These are phyloP conservation scores for Capsicum rhomboideum DNA, from an alignment of 257 asterid species.

Conservation along the genomic window DNA sequence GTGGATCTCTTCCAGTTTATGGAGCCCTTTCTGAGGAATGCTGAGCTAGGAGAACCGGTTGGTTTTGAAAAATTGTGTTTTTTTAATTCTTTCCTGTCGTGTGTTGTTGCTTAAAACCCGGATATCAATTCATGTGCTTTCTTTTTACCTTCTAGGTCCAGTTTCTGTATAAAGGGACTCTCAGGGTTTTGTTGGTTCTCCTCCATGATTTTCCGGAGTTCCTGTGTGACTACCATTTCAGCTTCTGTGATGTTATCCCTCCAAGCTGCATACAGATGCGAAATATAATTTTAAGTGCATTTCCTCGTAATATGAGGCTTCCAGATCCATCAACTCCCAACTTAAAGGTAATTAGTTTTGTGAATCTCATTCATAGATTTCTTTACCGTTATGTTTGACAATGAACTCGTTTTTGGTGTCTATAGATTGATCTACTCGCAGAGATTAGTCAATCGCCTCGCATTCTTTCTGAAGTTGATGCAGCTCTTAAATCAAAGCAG, in stretches of 20 bases:
- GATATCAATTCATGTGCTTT: not conserved
- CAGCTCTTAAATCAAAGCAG: constrained; percentile 73
- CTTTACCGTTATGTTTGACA: not conserved
- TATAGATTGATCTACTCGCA: constrained; percentile 80
- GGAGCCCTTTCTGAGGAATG: constrained; percentile 96
- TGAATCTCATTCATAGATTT: not conserved
- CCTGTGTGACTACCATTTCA: constrained; percentile 97
- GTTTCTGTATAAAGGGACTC: constrained; percentile 85
- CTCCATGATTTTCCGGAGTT: constrained; percentile 98
- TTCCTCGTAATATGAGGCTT: constrained; percentile 97
- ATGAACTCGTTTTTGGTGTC: not conserved
- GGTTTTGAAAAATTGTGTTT: constrained; percentile 5
- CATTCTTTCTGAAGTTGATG: constrained; percentile 94
- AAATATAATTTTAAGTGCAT: constrained; percentile 89
- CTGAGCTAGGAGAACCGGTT: constrained; percentile 89
- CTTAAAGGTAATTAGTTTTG: constrained; percentile 46
- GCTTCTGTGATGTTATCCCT: constrained; percentile 98
- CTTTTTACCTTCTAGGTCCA: constrained; percentile 43
- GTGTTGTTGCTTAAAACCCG: not conserved
- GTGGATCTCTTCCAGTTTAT: constrained; percentile 88
- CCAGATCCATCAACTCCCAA: constrained; percentile 98
- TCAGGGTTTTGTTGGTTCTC: constrained; percentile 88
- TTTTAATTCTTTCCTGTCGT: not conserved
- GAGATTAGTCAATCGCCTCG: constrained; percentile 82
- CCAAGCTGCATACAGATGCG: constrained; percentile 98